These are phyloP conservation scores for Didymella segeticola DNA, from an alignment of 2,329 filamentous ascomycete genomes.

Conservation along the genomic window DNA sequence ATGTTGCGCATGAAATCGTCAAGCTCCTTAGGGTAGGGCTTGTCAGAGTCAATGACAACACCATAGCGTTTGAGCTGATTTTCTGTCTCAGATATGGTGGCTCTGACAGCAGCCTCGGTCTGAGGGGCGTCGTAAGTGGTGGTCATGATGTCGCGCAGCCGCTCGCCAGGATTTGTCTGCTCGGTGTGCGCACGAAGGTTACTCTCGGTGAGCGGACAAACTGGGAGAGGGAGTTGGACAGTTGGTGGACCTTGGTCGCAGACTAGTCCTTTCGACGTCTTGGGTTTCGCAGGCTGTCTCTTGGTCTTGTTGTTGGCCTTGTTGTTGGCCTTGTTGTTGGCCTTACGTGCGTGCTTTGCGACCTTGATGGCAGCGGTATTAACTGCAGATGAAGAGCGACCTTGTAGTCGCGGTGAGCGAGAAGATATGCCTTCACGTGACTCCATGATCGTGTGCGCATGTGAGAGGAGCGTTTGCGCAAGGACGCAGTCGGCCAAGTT, in stretches of 20 bases:
- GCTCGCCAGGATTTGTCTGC: not conserved
- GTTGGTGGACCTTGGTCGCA: not conserved
- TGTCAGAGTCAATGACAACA: not conserved
- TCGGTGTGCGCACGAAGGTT: not conserved
- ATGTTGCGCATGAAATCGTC: not conserved
- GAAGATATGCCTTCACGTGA: not conserved
- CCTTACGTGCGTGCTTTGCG: not conserved
- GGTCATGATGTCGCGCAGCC: not conserved
- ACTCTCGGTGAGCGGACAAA: not conserved
- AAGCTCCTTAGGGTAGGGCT: not conserved
- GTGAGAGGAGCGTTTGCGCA: too few species aligned
- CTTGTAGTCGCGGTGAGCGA: not conserved
- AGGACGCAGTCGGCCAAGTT: too few species aligned
- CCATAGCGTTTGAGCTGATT: not conserved
- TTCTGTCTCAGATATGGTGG: not conserved
- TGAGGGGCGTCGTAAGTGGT: not conserved
- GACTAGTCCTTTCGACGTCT: not conserved
- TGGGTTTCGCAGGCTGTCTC: not conserved
- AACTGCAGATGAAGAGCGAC: not conserved
- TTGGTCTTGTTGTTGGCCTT: not conserved
- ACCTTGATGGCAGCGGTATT: not conserved
- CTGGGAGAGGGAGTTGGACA: not conserved
- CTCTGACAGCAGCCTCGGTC: not conserved
- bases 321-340: too few species aligned
- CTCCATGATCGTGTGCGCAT: too few species aligned